These are phyloP conservation scores for Venturia carpophila DNA, from an alignment of 2,329 filamentous ascomycete genomes.

Conservation along the genomic window DNA sequence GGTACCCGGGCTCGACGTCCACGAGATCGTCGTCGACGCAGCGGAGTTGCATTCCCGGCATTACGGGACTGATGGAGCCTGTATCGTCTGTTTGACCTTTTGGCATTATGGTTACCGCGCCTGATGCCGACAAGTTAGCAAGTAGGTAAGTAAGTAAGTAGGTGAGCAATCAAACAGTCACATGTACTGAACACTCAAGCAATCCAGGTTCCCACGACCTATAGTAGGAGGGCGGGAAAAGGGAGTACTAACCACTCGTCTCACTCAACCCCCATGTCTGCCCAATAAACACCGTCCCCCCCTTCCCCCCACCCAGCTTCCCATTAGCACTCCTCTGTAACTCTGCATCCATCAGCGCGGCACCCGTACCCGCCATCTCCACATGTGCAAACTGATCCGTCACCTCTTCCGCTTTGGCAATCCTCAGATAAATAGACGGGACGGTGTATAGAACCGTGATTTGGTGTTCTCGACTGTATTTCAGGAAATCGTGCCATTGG, in stretches of 20 bases:
- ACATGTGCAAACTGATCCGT: constrained; percentile 49
- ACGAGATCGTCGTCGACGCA: constrained; percentile 14
- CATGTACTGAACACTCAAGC: too few species aligned
- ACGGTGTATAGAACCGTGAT: constrained; percentile 52
- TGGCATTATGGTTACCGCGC: constrained; percentile 52
- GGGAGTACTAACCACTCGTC: constrained; percentile 13
- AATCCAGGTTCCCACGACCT: too few species aligned
- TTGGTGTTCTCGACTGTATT: constrained; percentile 41
- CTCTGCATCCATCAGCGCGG: constrained; percentile 49
- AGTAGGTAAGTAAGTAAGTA: too few species aligned
- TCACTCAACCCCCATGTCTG: constrained; percentile 20
- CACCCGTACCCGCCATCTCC: constrained; percentile 43
- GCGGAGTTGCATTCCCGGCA: constrained; percentile 29
- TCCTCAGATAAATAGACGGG: constrained; percentile 52
- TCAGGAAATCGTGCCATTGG: constrained; percentile 48
- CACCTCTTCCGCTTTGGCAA: constrained; percentile 50
- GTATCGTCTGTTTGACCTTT: constrained; percentile 37
- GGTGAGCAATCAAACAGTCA: too few species aligned
- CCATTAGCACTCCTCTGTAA: constrained; percentile 44
- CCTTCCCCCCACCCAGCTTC: constrained; percentile 42
- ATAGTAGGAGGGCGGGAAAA: too few species aligned
- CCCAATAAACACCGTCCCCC: constrained; percentile 19
- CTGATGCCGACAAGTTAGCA: neutral
- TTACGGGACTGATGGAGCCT: constrained; percentile 40
- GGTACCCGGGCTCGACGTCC: constrained; percentile 24